A percentile compares a stretch with the other conserved stretches of the same genome.
Conservation (phyloP, 1,139 yeast genomes). For the Yamadazyma pseudoaaseri region DNA sequence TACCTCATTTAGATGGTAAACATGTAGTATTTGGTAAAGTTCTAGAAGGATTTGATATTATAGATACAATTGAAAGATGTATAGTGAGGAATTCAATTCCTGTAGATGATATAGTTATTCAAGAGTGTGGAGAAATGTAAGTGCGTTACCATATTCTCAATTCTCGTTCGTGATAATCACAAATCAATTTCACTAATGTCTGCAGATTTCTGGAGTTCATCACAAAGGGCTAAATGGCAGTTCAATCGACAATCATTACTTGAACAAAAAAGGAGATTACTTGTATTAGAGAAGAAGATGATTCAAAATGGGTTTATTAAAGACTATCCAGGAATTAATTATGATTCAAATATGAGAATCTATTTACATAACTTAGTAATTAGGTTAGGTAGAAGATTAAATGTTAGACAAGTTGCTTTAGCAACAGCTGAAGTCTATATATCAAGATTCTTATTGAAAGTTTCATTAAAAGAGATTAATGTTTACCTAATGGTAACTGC, state of each 20-base stretch:
- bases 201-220: constrained; percentile 49
- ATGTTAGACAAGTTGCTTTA: constrained; percentile 76
- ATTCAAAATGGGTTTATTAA: constrained; percentile 46
- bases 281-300: constrained; percentile 44
- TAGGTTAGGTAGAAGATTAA: constrained; percentile 74
- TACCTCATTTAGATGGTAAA: constrained; percentile 40
- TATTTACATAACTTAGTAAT: constrained; percentile 68
- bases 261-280: constrained; percentile 38
- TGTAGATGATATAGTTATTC: constrained; percentile 13
- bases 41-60: constrained; percentile 27
- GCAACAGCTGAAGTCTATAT: constrained; percentile 89
- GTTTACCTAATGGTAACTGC: constrained; percentile 79
- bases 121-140: constrained; percentile 39
- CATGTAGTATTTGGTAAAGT: constrained; percentile 59
- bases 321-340: constrained; percentile 44
- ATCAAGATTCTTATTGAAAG: constrained; percentile 69
- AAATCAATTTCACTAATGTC: constrained; percentile 27
- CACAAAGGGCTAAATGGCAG: constrained; percentile 46
- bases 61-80: constrained; percentile 13
- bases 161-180: constrained; percentile 1
- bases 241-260: constrained; percentile 38
- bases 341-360: constrained; percentile 64
- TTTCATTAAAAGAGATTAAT: constrained; percentile 77
- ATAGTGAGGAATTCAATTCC: constrained; percentile 31
- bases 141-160: background rate